A percentile compares a stretch with the other conserved stretches of the same genome.
Evolutionary conservation across 73 alveolate species (phyloP).

Genomic region (Durusdinium trenchii): DNA sequence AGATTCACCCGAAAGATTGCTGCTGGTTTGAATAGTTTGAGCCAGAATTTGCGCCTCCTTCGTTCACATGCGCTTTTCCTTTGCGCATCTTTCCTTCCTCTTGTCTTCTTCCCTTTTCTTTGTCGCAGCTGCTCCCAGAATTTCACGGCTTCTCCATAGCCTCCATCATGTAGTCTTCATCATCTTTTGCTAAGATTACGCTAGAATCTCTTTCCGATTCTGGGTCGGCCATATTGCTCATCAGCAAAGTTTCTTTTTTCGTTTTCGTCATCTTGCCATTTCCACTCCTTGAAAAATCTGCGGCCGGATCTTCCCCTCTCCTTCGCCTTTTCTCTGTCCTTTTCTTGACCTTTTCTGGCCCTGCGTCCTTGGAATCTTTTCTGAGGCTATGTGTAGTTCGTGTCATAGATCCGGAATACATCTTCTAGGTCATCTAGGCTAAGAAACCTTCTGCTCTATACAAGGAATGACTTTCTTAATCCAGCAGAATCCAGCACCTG

Average conservation of each 20-base stretch:
- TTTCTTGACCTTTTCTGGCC: neutral
- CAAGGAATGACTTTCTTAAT: no score
- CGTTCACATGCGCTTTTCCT: neutral
- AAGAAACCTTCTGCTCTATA: conserved; percentile 16
- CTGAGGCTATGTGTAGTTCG: no score
- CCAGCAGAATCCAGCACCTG: neutral
- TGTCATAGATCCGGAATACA: neutral
- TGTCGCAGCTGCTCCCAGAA: neutral
- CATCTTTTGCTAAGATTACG: neutral
- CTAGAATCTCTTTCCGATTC: neutral
- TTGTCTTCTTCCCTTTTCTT: neutral
- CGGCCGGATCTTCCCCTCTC: neutral
- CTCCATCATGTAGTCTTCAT: neutral
- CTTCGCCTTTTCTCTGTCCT: neutral
- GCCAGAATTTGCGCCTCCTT: neutral
- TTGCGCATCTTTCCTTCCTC: no score
- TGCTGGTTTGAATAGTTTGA: neutral
- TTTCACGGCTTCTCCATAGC: neutral
- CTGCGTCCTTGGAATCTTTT: conserved; percentile 2
- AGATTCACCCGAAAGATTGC: neutral
- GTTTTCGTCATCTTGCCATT: neutral
- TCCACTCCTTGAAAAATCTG: neutral
- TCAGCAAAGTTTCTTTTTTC: neutral
- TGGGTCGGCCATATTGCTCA: neutral
- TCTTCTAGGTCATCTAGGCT: neutral